phyloP scores from a whole-genome alignment of 2,329 filamentous ascomycete species.

The Clonostachys rhizophaga region DNA sequence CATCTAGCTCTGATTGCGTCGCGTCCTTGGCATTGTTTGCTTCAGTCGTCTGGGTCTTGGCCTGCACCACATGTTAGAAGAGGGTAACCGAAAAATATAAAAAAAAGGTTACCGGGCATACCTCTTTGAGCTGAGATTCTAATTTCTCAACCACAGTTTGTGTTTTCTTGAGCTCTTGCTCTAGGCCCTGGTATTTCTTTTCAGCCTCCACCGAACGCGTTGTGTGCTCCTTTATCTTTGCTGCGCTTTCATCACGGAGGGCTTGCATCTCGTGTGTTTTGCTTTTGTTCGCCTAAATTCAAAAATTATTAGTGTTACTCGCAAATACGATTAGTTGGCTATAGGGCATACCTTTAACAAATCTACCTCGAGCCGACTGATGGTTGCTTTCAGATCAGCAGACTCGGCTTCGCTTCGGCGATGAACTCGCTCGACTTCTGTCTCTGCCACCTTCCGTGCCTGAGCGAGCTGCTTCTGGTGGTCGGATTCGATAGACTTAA shows the following conservation, averaged over 20 bases:
- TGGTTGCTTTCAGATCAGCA: constrained; percentile 56
- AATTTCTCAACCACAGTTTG: constrained; percentile 5
- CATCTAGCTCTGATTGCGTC: constrained; percentile 71
- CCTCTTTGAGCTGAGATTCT: constrained; percentile 14
- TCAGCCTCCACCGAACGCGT: constrained; percentile 16
- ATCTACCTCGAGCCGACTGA: constrained; percentile 58
- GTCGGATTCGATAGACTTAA: constrained; percentile 18
- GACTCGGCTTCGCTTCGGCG: constrained; percentile 54
- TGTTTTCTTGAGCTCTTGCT: constrained; percentile 14
- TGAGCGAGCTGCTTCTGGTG: constrained; percentile 37
- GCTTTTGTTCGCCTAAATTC: constrained; percentile 51
- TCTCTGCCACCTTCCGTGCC: constrained; percentile 39
- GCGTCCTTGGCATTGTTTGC: constrained; percentile 59
- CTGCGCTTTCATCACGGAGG: constrained; percentile 31
- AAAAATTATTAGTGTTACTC: not conserved
- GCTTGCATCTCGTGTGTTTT: constrained; percentile 56
- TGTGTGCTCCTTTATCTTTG: constrained; percentile 13
- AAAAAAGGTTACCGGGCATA: constrained; percentile 5
- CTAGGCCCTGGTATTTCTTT: constrained; percentile 13
- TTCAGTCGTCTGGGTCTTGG: constrained; percentile 18
- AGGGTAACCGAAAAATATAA: not conserved
- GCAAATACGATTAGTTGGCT: not conserved
- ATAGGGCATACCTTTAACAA: constrained; percentile 45
- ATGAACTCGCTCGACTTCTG: constrained; percentile 42
- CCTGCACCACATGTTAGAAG: constrained; percentile 10